Percentiles rank a stretch among this genome's conserved stretches.
These are phyloP conservation scores for Mikania micrantha DNA, from an alignment of 129 eudicot genomes.

Conservation along the genomic window DNA sequence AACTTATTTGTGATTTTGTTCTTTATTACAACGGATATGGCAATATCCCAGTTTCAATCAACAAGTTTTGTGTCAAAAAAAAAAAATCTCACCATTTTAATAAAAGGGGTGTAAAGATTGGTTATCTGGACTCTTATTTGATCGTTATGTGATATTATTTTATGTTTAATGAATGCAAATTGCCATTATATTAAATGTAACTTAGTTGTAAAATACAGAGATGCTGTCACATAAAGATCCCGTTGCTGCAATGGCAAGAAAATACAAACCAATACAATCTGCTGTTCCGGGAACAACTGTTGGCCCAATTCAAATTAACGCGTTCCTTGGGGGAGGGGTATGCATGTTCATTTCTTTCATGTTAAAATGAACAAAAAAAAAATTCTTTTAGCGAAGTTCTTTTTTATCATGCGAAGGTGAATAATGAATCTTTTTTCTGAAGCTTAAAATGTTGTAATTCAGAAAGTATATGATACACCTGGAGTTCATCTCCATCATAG, in stretches of 20 bases:
- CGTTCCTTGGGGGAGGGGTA: slow-evolving; percentile 95
- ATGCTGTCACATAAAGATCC: slow-evolving; percentile 87
- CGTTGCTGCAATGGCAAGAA: slow-evolving; percentile 86
- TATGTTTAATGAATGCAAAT: neutral
- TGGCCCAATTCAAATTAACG: slow-evolving; percentile 91
- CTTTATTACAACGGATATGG: neutral
- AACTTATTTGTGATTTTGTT: neutral
- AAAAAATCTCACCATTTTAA: neutral
- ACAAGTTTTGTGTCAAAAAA: neutral
- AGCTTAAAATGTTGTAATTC: slow-evolving; percentile 14
- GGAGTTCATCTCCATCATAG: slow-evolving; percentile 99
- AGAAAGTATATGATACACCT: slow-evolving; percentile 92
- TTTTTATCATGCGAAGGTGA: neutral
- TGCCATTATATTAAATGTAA: neutral
- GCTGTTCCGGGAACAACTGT: slow-evolving; percentile 99
- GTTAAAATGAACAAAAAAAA: neutral
- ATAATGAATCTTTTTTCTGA: neutral
- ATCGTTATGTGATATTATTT: neutral
- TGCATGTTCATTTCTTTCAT: neutral
- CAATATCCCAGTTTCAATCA: neutral
- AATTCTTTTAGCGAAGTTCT: neutral
- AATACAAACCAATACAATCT: slow-evolving; percentile 96
- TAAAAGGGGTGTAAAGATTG: neutral
- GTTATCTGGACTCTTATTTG: neutral
- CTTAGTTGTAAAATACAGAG: slow-evolving; percentile 32